Evolutionary conservation across 2,329 filamentous ascomycete genomes (phyloP), one percentile per base, ranked within the genome.

Genomic region (Ascochyta clinopodiicola): DNA sequence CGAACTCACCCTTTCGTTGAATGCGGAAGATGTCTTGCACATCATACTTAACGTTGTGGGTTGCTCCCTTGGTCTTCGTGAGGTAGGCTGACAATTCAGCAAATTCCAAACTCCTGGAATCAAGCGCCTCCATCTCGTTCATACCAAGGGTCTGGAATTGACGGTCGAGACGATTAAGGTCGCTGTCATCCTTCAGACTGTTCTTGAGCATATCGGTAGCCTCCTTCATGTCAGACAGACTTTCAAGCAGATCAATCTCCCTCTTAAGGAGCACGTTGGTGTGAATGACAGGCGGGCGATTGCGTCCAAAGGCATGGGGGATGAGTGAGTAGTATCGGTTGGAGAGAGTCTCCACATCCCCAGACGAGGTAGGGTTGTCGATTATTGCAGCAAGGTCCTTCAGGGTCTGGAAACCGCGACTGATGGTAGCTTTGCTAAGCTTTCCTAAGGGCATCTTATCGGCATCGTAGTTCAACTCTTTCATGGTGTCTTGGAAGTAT

Each of bases 371-470:
- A 0, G 84, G 71, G 56, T 86, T 78, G 32, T 85, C 78, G n/a
- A 94, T 75, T 4, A 92, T 77, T 4, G 82, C 85, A 1, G 89
- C 84, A 4, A 96, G 81, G 35, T 91, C 85, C 68, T 95, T 94
- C 48, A 96, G 80, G 6, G 87, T 81, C 67, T 91, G 84, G 70
- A 91, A 96, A 7, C 92, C 92, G 13, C 84, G 82, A 25, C 81
- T 83, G 62, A 96, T 88, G 19, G 90, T 95, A 12, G 83, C 78
- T 67, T 93, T 92, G 80, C 90, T 91, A 22, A 96, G 82, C 71
- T 95, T 96, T 4, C 92, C 92, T 1, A 96, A 79, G 0, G 92
- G 92, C 36, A 96, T 79, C 73, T 96, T 96, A 60, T 88, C 81
- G 9, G 84, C 81, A 63, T 92, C 88, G 63, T 92, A 92, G 62